phyloP scores from a whole-genome alignment of 148 eudicot genomes.

The Chenopodium album region DNA sequence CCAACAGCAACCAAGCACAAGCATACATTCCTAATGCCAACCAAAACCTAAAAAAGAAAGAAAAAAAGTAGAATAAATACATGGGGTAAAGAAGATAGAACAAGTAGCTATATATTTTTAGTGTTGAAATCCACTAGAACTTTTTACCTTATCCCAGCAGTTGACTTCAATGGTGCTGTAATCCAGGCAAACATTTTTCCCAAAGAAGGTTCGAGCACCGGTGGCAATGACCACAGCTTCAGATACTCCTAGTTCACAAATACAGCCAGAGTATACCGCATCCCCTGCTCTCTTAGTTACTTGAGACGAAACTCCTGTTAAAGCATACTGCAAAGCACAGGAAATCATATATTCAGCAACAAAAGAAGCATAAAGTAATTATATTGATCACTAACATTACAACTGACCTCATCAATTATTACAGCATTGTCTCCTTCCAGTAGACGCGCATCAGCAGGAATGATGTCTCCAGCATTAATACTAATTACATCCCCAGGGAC shows the following conservation, averaged over 20 bases:
- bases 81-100: no score
- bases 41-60: not conserved
- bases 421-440: not conserved
- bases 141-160: not conserved
- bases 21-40: not conserved
- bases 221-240: constrained; percentile 8
- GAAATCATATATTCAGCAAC: not conserved
- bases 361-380: no score
- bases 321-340: not conserved
- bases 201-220: not conserved
- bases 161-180: not conserved
- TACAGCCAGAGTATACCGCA: constrained; percentile 11
- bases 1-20: constrained; percentile 3
- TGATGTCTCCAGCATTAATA: constrained; percentile 4
- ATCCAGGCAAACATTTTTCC: not conserved
- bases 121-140: no score
- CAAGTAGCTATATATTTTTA: no score
- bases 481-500: constrained; percentile 9
- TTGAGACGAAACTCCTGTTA: not conserved
- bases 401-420: not conserved
- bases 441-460: constrained; percentile 14
- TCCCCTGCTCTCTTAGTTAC: not conserved
- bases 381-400: not conserved
- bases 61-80: not conserved
- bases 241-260: constrained; percentile 11